These are phyloP conservation scores for Oryza brachyantha DNA, from an alignment of 176 grass and related monocot genomes.

Conservation along the genomic window DNA sequence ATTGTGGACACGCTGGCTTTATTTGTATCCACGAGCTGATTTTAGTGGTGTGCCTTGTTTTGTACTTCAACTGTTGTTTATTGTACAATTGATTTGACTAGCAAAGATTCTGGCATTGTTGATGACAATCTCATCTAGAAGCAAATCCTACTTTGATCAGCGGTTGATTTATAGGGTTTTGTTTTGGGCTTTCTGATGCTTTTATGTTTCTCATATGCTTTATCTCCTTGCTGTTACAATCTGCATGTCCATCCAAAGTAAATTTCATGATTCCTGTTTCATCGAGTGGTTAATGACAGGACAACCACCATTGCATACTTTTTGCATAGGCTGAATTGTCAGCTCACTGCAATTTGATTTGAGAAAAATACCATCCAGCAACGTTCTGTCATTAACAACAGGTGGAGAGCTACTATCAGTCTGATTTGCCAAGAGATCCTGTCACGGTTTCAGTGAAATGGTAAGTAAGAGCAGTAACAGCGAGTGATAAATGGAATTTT, in stretches of 20 bases:
- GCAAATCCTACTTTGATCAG: background rate
- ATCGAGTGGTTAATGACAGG: conserved; percentile 22
- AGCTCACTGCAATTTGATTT: conserved; percentile 37
- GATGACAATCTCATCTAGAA: conserved; percentile 23
- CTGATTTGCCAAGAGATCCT: conserved; percentile 23
- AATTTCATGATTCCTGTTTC: conserved; percentile 22
- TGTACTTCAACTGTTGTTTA: conserved; percentile 7
- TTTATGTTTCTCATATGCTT: background rate
- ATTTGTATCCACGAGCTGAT: background rate
- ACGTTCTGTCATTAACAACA: conserved; percentile 23
- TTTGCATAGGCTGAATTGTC: conserved; percentile 9
- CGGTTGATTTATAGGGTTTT: background rate
- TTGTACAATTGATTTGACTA: background rate
- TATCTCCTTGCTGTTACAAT: background rate
- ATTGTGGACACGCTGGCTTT: conserved; percentile 17
- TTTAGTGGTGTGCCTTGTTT: conserved; percentile 16
- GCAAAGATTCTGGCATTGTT: background rate
- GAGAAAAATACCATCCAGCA: conserved; percentile 28
- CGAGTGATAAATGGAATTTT: background rate
- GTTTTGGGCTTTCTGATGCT: background rate
- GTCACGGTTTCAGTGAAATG: background rate
- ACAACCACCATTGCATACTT: conserved; percentile 29
- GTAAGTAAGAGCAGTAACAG: background rate
- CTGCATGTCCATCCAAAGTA: background rate
- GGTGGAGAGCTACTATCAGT: conserved; percentile 32